Evolutionary conservation across 1,284 basidiomycete species (phyloP).

Genomic region (Leccinum fuscescens): DNA sequence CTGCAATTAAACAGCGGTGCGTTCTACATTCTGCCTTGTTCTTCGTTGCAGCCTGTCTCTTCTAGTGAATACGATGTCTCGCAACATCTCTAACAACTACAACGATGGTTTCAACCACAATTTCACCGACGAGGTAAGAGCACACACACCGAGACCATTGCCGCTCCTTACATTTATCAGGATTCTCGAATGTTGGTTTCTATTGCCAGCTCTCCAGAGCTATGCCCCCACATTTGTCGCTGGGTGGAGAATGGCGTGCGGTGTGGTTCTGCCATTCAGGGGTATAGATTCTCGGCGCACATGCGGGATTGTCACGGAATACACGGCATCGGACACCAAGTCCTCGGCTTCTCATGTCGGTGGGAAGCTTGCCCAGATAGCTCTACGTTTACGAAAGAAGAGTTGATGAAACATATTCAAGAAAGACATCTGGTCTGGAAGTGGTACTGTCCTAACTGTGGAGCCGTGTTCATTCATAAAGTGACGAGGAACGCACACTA

Average conservation of each 20-base stretch:
- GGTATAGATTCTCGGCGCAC: constrained; percentile 18
- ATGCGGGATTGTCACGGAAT: constrained; percentile 24
- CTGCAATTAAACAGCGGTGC: background rate
- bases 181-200: constrained; percentile 26
- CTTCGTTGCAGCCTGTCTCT: background rate
- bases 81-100: constrained; percentile 7
- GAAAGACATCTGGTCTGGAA: constrained; percentile 27
- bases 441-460: constrained; percentile 28
- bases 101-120: constrained; percentile 31
- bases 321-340: constrained; percentile 5
- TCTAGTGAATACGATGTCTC: constrained; percentile 20
- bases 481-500: constrained; percentile 22
- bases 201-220: constrained; percentile 30
- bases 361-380: constrained; percentile 27
- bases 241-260: constrained; percentile 19
- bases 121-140: constrained; percentile 31
- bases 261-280: constrained; percentile 20
- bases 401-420: constrained; percentile 25
- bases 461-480: constrained; percentile 16
- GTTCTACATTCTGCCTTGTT: background rate
- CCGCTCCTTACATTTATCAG: constrained; percentile 18
- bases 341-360: constrained; percentile 17
- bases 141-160: background rate
- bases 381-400: constrained; percentile 19
- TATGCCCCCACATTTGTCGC: constrained; percentile 24